Evolutionary conservation across 2,329 filamentous ascomycete species (phyloP), one percentile per base, ranked within the genome.

Genomic region (Penicillium sp.): DNA sequence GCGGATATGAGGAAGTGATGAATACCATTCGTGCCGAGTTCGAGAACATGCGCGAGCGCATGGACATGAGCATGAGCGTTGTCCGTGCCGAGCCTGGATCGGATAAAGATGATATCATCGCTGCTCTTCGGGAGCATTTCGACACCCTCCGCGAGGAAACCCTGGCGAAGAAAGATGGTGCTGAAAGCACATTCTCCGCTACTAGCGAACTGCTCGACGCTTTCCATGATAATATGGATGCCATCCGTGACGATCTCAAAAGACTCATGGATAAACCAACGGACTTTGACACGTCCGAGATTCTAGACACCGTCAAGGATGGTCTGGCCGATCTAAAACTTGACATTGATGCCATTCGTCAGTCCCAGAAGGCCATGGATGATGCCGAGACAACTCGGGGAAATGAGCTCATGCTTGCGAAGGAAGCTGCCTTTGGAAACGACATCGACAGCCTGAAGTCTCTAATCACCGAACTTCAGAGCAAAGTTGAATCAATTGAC

Each of bases 361-460:
- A 89, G 26, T 73, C 75, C 25, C 75, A 76, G 43, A 73, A 73
- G 33, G 78, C 79, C 4, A 67, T 68, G n/a, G 84, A 87, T 2
- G 79, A 89, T 22, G 80, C 83, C 1, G 73, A 74, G 6, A 78
- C 79, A 3, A 76, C 78, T 1, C 76, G 85, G 35, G 84, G 84
- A 5, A 83, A 82, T 38, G 84, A 86, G 65, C 76, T 87, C 49
- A 82, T 86, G 55, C 80, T 88, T 57, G 84, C 85, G 8, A 82
- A 84, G 51, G 82, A 82, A 56, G 75, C 77, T 2, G 80, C 80
- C 16, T 78, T 86, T 5, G 78, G 86, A 16, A 86, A 89, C 53
- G 92, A 96, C 65, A 88, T 97, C 65, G 92, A 94, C 75, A 91
- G 91, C 61, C 85, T 98, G 40, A 95, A 97, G 74, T 81, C 89